Evolutionary conservation across 805 yeast species (phyloP), one percentile per base, ranked within the genome.

Genomic region (Pichia manshurica): DNA sequence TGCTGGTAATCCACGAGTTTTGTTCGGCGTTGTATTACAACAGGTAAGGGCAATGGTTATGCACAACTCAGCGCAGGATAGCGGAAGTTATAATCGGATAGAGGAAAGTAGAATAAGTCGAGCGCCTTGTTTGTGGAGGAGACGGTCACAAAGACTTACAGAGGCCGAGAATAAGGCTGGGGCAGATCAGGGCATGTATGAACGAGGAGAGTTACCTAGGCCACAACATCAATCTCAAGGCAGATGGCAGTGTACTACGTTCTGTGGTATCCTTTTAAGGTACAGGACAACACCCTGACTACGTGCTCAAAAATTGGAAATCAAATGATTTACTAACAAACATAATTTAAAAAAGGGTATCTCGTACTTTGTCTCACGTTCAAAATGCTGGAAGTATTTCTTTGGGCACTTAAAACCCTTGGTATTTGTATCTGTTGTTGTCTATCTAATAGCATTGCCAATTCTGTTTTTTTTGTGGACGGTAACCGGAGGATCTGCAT

Each of bases 321-420:
- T 20, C 3, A 10, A 8, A 5, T 19, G 42, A 45, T 44, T 21
- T 16, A 17, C 16, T 3, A 21, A 8, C 23, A 20, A 21, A 15
- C 23, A 7, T 19, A 19, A 12, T 15, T 16, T 8, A 16, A 22
- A 38, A 13, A 36, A 62, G 66, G 68, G 67, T 3, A 42, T 64
- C 2, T 43, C 37, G 33, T 63, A 57, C 39, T 64, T 64, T 42
- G 29, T 55, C 1, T 25, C 34, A 9, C 60, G 56, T 29, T 15
- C 44, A 6, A 55, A 55, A 20, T 57, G 65, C 29, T 64, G 66
- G 67, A 31, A 45, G 5, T 51, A 48, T 19, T 57, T 65, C 28
- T 48, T 39, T 8, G 46, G 46, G 33, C 62, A 58, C 44, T 9
- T 65, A 5, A 10, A 53, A 5, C 59, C 64, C 12, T 49, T 61